phyloP scores from a whole-genome alignment of 345 rosid species.

The Abelmoschus esculentus region DNA sequence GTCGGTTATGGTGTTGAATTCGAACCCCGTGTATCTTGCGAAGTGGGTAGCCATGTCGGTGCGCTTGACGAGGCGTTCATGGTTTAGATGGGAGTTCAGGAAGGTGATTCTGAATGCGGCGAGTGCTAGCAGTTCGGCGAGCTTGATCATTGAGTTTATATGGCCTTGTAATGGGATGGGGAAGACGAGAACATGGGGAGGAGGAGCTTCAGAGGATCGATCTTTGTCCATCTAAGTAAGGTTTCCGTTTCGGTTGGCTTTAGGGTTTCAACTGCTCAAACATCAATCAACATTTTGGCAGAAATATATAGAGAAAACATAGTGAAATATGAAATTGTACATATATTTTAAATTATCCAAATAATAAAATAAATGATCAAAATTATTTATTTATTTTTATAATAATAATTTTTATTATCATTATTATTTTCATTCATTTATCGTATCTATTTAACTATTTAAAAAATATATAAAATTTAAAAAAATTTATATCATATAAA shows the following conservation, averaged over 20 bases:
- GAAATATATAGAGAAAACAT: too few species aligned
- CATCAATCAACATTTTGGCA: not conserved
- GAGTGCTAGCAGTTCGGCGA: conserved; percentile 43
- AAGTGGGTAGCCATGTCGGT: conserved; percentile 28
- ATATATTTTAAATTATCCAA: too few species aligned
- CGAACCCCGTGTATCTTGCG: conserved; percentile 22
- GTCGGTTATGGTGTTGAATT: conserved; percentile 27
- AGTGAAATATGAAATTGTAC: too few species aligned
- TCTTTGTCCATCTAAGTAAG: not conserved
- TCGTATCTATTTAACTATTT: too few species aligned
- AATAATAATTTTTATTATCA: too few species aligned
- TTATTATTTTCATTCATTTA: too few species aligned
- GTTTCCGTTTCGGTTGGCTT: not conserved
- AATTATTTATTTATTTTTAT: too few species aligned
- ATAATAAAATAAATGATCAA: too few species aligned
- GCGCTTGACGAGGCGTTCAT: conserved; percentile 16
- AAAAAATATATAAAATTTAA: too few species aligned
- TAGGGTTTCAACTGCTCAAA: not conserved
- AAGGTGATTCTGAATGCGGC: conserved; percentile 51
- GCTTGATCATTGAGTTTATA: conserved; percentile 59
- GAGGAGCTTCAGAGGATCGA: not conserved
- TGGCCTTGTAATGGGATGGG: conserved; percentile 62
- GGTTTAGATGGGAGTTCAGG: conserved; percentile 33
- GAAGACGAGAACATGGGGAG: conserved; percentile 36
- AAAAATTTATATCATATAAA: too few species aligned